phyloP scores from a whole-genome alignment of 1,284 basidiomycete genomes.

The Inonotus hispidus region DNA sequence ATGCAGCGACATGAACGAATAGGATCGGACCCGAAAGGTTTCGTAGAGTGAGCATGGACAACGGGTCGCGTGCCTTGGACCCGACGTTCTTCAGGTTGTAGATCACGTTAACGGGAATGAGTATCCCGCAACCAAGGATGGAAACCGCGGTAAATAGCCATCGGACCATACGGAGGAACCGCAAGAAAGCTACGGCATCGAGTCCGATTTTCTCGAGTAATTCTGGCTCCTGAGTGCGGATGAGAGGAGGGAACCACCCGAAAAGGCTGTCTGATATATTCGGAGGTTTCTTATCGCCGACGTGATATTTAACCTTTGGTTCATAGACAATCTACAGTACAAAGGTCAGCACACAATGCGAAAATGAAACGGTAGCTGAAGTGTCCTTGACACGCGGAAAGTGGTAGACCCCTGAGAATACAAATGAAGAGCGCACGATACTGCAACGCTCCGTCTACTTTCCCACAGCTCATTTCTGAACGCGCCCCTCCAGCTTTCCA shows the following conservation, averaged over 20 bases:
- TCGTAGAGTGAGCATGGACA: slow-evolving; percentile 76
- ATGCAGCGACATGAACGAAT: slow-evolving; percentile 71
- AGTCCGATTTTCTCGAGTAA: slow-evolving; percentile 88
- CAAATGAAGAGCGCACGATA: neutral
- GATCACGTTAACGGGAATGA: slow-evolving; percentile 75
- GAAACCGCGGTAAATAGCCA: slow-evolving; percentile 71
- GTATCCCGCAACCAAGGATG: slow-evolving; percentile 61
- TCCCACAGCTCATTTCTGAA: neutral
- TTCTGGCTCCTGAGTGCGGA: slow-evolving; percentile 81
- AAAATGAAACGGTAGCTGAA: neutral
- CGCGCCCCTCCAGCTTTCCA: neutral
- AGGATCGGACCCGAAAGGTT: slow-evolving; percentile 63
- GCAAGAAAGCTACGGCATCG: slow-evolving; percentile 90
- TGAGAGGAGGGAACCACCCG: slow-evolving; percentile 85
- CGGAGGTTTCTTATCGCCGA: slow-evolving; percentile 75
- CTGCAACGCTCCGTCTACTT: neutral
- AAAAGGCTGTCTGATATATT: slow-evolving; percentile 77
- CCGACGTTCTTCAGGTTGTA: slow-evolving; percentile 66
- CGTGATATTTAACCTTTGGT: slow-evolving; percentile 84
- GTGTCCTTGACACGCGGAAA: neutral
- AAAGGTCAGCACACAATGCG: neutral
- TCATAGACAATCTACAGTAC: slow-evolving; percentile 69
- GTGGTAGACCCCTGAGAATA: neutral
- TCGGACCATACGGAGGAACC: slow-evolving; percentile 86
- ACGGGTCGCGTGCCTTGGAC: slow-evolving; percentile 45